These are phyloP conservation scores for Hypericum androsaemum DNA, from an alignment of 345 rosid species.

Conservation along the genomic window DNA sequence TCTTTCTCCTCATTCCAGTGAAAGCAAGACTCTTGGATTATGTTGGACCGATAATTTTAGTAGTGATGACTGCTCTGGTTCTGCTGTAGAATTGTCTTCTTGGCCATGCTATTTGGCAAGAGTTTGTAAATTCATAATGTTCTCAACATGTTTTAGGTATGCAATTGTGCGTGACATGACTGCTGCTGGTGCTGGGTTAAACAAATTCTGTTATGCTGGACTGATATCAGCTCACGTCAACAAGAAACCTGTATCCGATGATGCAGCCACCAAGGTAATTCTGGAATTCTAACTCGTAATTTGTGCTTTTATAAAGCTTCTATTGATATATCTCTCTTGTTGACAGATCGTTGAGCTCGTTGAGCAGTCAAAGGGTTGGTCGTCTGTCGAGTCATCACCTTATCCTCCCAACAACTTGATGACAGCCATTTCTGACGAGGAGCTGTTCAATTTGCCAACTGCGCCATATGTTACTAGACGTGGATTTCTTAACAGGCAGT, in stretches of 20 bases:
- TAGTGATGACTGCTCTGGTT: neutral
- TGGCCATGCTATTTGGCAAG: neutral
- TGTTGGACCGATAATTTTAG: too few relatives aligned
- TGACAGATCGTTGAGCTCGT: conserved; percentile 75
- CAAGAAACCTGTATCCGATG: conserved; percentile 55
- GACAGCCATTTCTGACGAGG: conserved; percentile 76
- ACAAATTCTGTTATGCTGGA: conserved; percentile 96
- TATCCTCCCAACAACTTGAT: conserved; percentile 59
- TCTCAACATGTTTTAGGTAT: conserved; percentile 33
- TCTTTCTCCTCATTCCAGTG: conserved; percentile 4
- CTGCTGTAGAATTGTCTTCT: neutral
- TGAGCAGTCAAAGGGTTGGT: conserved; percentile 87
- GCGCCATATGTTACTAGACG: conserved; percentile 58
- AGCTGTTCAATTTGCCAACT: conserved; percentile 75
- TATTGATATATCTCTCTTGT: conserved; percentile 11
- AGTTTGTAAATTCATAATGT: too few relatives aligned
- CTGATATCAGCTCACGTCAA: conserved; percentile 75
- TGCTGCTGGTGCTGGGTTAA: conserved; percentile 85
- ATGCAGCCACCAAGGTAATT: conserved; percentile 57
- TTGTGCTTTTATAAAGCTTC: conserved; percentile 7
- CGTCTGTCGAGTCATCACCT: conserved; percentile 51
- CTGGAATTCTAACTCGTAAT: neutral
- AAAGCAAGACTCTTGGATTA: neutral
- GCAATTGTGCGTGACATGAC: conserved; percentile 97
- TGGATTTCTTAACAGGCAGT: conserved; percentile 44